These are phyloP conservation scores for Protomyces pachydermus DNA, from an alignment of 1,139 yeast species.

Conservation along the genomic window DNA sequence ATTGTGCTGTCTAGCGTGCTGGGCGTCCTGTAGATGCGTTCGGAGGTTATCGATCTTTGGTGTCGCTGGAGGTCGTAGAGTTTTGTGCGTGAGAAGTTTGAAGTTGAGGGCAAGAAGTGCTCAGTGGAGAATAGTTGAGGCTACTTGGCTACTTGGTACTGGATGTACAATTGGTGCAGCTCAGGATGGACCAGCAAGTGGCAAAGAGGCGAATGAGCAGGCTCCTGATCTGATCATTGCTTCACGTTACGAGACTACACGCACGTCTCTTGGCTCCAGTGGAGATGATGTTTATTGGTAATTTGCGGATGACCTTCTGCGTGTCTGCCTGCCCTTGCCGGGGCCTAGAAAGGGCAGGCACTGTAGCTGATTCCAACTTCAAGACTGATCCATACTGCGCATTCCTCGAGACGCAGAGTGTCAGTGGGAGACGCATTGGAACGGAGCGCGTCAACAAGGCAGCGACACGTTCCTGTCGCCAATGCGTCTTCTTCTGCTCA, in stretches of 20 bases:
- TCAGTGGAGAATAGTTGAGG: not conserved
- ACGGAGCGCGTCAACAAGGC: no score
- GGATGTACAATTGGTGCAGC: no score
- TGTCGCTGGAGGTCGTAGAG: not conserved
- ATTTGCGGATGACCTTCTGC: slow-evolving; percentile 23
- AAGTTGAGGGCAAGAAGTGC: not conserved
- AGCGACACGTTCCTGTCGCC: not conserved
- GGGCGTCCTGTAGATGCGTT: not conserved
- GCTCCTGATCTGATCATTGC: no score
- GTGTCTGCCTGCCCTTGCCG: slow-evolving; percentile 15
- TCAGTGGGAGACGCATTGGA: no score
- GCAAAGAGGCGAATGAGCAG: no score
- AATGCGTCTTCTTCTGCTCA: not conserved
- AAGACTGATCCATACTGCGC: slow-evolving; percentile 16
- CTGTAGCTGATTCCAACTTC: slow-evolving; percentile 16
- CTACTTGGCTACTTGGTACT: no score
- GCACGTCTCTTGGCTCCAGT: not conserved
- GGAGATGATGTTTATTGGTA: slow-evolving; percentile 27
- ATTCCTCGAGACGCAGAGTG: not conserved
- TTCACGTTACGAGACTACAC: no score
- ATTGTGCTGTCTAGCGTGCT: not conserved
- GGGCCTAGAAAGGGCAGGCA: slow-evolving; percentile 15
- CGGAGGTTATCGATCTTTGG: not conserved
- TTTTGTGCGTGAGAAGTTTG: not conserved
- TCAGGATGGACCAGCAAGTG: no score